Conservation (phyloP, 169 alveolate genomes). For the Plasmodium gallinaceum region DNA sequence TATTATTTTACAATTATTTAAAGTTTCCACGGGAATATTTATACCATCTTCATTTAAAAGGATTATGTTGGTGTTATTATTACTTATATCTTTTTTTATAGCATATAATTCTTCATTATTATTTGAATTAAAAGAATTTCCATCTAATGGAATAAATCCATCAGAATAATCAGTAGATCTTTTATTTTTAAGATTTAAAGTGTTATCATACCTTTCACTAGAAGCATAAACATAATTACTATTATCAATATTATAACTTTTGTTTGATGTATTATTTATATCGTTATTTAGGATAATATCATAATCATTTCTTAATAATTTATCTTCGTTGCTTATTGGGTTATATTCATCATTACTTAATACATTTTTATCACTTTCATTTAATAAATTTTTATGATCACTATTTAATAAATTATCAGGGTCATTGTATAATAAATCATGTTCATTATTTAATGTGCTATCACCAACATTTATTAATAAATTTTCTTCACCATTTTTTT, state of each 20-base stretch:
- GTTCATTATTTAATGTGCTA: neutral
- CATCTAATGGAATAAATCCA: neutral
- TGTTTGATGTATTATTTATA: neutral
- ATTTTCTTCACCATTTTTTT: neutral
- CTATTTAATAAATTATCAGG: neutral
- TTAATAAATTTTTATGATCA: too few species aligned
- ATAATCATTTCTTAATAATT: neutral
- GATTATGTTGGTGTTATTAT: neutral
- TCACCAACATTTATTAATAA: neutral
- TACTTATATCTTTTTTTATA: neutral
- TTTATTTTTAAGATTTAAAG: neutral
- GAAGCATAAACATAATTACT: neutral
- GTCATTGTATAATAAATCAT: neutral
- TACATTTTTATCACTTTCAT: too few species aligned
- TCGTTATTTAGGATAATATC: neutral
- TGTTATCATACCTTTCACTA: neutral
- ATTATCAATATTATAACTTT: neutral
- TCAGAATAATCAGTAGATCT: constrained; percentile 6
- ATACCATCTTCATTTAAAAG: neutral
- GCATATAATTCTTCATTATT: neutral
- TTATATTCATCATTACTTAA: neutral
- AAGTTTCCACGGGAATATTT: neutral
- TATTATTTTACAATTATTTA: constrained; percentile 28
- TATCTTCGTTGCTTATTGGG: neutral
- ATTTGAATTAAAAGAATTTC: neutral